Base-by-base conservation (phyloP, 192 early-diverging fungal species). In the Coemansia sp. region DNA sequence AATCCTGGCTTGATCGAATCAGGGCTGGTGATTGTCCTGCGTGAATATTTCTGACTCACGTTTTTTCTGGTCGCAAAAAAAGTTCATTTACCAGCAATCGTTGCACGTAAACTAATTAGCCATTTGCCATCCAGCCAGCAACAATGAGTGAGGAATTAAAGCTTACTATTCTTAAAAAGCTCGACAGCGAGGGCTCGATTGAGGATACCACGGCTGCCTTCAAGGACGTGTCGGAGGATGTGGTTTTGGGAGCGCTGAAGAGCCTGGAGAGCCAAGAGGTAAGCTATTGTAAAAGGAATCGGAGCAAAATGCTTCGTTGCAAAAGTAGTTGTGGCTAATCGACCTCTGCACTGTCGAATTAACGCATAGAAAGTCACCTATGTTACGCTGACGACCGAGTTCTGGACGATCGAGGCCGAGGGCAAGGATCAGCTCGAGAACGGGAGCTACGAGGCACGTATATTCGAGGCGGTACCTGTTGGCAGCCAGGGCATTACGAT, bases 391-490 rank as follows among this genome's bases (percentile, higher is more conserved):
- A 89, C 91, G 25, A 69, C 72, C 57, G 94, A 97, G 74, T 67
- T 84, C 22, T 96, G 92, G 87, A 83, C 83, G 59, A 77, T 98
- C 65, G 93, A 93, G 11, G 82, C 82, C n/a, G 97, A 99, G 80
- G 97, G 96, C 47, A 67, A 84, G 38, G 91, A 92, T 60, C 87
- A 96, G 68, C 89, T 88, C 9, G 85, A 89, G 31, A 84, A 87
- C 54, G 97, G 97, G 61, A 93, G 90, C 71, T 93, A 96, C 69
- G 97, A 98, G 77, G 95, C 90, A 22, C 88, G 85, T 60, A 91
- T 98, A 43, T 99, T 95, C 79, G 81, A 91, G 54, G 88, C 91
- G 16, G 84, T 99, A 39, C 93, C 96, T 45, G 69, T 85, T 26
- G 90, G 89, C 23, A 82, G 80, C 9, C 87, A 90, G 59, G 94